phyloP scores from a whole-genome alignment of 2,329 filamentous ascomycete genomes.

The Xylaria sp. region DNA sequence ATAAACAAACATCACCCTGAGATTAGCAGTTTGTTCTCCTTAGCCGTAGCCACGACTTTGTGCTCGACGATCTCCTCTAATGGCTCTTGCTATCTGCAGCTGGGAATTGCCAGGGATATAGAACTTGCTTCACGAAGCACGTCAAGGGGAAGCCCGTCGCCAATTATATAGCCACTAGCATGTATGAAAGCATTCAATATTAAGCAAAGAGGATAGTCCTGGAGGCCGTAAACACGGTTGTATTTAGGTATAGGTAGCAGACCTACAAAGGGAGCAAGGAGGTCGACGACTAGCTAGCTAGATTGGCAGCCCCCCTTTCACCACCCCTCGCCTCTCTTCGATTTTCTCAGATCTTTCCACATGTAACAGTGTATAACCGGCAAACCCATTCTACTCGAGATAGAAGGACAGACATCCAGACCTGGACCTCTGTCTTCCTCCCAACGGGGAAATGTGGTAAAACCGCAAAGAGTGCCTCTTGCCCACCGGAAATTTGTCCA shows the following conservation, averaged over 20 bases:
- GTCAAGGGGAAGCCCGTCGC: too few relatives aligned
- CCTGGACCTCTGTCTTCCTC: not conserved
- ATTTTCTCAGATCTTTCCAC: conserved; percentile 4
- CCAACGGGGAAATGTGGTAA: not conserved
- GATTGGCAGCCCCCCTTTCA: not conserved
- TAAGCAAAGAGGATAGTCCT: not conserved
- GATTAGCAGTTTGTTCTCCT: not conserved
- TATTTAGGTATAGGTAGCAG: conserved; percentile 23
- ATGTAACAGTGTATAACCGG: conserved; percentile 24
- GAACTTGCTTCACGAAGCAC: not conserved
- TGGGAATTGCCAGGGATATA: not conserved
- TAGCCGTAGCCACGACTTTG: not conserved
- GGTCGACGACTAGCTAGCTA: conserved; percentile 10
- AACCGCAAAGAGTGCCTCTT: conserved; percentile 6
- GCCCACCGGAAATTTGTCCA: conserved; percentile 20
- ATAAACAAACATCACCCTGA: not conserved
- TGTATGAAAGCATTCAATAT: not conserved
- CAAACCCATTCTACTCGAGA: conserved; percentile 27
- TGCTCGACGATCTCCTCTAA: not conserved
- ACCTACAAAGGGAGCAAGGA: conserved; percentile 11
- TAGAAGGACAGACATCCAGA: conserved; percentile 4
- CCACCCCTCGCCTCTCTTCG: not conserved
- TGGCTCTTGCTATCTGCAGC: not conserved
- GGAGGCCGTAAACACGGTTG: conserved; percentile 17
- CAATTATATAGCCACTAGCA: not conserved